Conservation (phyloP, 371 early-diverging fungal genomes). For the Saksenaea vasiformis region DNA sequence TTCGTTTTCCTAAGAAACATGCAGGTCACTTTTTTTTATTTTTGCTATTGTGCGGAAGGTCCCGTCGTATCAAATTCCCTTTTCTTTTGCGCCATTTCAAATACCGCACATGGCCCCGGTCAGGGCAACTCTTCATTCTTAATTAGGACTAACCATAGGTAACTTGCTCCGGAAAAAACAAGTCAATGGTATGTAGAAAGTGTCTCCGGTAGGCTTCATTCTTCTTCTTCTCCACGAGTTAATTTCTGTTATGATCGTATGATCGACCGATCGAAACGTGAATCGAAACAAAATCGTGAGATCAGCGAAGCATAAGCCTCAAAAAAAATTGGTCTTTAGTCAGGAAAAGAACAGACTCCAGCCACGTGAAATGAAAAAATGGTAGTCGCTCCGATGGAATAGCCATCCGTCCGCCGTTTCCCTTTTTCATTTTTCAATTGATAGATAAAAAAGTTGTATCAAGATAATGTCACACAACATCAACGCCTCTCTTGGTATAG, state of each 20-base stretch:
- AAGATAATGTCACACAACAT: not conserved
- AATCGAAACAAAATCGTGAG: not conserved
- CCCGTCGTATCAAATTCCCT: not conserved
- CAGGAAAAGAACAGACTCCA: not conserved
- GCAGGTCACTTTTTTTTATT: conserved; percentile 3
- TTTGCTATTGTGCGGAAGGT: conserved; percentile 2
- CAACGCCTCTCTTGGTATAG: not conserved
- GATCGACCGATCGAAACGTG: conserved; percentile 1
- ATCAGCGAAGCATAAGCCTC: not conserved
- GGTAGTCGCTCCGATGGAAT: not conserved
- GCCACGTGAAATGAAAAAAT: conserved; percentile 1
- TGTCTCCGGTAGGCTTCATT: not conserved
- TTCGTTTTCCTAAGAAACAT: not conserved
- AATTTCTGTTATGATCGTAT: not conserved
- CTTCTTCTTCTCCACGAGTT: not conserved
- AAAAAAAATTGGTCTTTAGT: not conserved
- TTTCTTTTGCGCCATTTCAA: not conserved
- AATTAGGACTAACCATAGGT: not conserved
- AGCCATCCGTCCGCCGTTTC: not conserved
- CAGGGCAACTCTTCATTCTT: conserved; percentile 5
- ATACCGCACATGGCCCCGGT: conserved; percentile 1
- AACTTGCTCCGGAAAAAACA: not conserved
- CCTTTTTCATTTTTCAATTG: not conserved
- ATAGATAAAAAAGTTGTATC: not conserved
- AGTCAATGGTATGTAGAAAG: not conserved